Evolutionary conservation across 305 asterid genomes (phyloP).

Genomic region (Solanum chacoense): DNA sequence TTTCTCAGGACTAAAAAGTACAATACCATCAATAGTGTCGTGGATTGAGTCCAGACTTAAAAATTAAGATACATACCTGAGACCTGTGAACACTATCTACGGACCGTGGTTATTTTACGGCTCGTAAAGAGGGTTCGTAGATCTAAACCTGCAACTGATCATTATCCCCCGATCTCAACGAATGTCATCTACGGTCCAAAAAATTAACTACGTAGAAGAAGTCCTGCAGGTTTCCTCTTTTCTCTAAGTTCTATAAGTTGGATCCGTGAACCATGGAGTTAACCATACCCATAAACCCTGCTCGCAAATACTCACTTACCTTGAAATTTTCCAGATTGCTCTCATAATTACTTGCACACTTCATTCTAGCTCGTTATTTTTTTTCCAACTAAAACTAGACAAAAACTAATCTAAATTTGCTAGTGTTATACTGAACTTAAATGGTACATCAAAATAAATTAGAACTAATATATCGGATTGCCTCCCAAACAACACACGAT

Average conservation of each 20-base stretch:
- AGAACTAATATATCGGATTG: too few species aligned
- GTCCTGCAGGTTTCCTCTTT: neutral
- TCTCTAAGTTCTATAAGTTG: neutral
- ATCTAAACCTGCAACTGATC: neutral
- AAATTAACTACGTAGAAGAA: too few species aligned
- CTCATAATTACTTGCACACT: neutral
- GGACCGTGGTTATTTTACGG: neutral
- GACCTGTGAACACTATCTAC: neutral
- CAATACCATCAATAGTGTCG: neutral
- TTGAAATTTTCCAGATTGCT: neutral
- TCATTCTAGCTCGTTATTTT: neutral
- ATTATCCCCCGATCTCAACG: neutral
- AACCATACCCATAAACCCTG: neutral
- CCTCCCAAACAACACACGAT: neutral
- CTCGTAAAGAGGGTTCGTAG: neutral
- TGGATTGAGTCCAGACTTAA: neutral
- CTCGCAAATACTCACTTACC: neutral
- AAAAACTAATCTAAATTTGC: neutral
- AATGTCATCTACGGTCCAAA: neutral
- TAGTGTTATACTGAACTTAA: neutral
- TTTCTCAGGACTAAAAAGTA: neutral
- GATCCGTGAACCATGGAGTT: neutral
- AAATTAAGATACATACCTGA: neutral
- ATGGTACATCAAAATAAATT: neutral
- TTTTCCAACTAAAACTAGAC: neutral